Evolutionary conservation across 306 rosid genomes (phyloP), one percentile per base, ranked within the genome.

Genomic region (Vigna nakashimae): DNA sequence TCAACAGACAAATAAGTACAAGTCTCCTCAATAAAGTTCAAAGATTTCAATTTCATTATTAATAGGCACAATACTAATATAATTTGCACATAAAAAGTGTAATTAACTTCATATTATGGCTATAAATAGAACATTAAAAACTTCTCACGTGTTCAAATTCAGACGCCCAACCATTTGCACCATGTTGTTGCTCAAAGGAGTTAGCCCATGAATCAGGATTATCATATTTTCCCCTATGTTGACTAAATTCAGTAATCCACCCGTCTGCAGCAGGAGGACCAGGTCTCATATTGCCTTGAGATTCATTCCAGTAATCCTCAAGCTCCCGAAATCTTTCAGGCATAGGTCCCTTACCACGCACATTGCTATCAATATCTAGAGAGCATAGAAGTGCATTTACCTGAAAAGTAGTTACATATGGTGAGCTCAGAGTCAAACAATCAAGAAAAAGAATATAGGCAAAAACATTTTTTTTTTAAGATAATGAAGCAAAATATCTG

Each of bases 221-320:
- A 34, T 85, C 96, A 77, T 48, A 90, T 60, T 66, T 80, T 76
- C 55, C 87, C 82, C 90, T 85, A 58, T 84, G 86, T 68, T 91
- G 93, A 75, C 86, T 64, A 81, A 69, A 96, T 80, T 96, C 98
- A 73, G 90, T 45, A 82, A 90, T 89, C 99, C 99, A 96, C 75
- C 91, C 92, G 32, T 91, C 91, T 12, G 91, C 76, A 67, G 88
- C 81, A 22, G 76, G 93, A 84, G 85, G 79, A 81, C 80, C 88
- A 14, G 72, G 90, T 83, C 73, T 88, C 87, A 73, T 59, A 66
- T 85, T 88, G 73, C 90, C 91, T 82, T 96, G 99, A 86, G 99
- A 91, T 86, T 96, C 98, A 17, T 90, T 96, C 99, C 99, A 96
- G 72, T 88, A 92, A 79, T 71, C 94, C 42, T 96, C 96, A 71